phyloP scores from a whole-genome alignment of 768 basidiomycete species.

The Xerocomus potaroensis region DNA sequence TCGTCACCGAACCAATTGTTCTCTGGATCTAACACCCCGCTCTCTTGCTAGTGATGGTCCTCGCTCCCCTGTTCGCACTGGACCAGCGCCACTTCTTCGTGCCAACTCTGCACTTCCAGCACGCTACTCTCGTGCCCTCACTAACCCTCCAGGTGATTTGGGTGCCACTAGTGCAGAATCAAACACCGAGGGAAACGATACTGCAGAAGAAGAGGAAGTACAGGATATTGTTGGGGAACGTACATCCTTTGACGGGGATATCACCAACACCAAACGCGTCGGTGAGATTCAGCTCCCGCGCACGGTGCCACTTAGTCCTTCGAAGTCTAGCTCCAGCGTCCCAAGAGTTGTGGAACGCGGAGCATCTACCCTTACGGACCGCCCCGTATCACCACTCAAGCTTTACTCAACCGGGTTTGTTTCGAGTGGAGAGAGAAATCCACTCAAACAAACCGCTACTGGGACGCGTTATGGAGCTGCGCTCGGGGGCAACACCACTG shows the following conservation, averaged over 20 bases:
- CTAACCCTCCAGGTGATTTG: conserved; percentile 12
- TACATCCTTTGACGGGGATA: conserved; percentile 24
- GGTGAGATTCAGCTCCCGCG: conserved; percentile 47
- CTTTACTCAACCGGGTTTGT: conserved; percentile 19
- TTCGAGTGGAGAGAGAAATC: conserved; percentile 9
- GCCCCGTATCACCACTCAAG: conserved; percentile 22
- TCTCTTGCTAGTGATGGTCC: conserved; percentile 12
- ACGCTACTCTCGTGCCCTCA: conserved; percentile 25
- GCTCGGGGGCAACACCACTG: conserved; percentile 39
- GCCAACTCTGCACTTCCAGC: conserved; percentile 42
- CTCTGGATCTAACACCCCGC: conserved; percentile 25
- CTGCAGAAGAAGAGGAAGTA: conserved; percentile 23
- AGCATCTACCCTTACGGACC: conserved; percentile 14
- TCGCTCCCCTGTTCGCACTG: conserved; percentile 26
- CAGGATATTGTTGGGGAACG: conserved; percentile 27
- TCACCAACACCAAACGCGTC: conserved; percentile 45
- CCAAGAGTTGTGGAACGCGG: conserved; percentile 2
- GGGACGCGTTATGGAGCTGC: conserved; percentile 67
- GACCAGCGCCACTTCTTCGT: conserved; percentile 33
- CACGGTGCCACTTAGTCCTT: conserved; percentile 47
- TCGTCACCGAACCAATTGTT: conserved; percentile 20
- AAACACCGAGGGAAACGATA: conserved; percentile 26
- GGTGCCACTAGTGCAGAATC: conserved; percentile 2
- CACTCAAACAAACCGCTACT: conserved; percentile 45
- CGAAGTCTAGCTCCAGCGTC: conserved; percentile 17